Evolutionary conservation across 768 basidiomycete genomes (phyloP).

Genomic region (Suillus brevipes): DNA sequence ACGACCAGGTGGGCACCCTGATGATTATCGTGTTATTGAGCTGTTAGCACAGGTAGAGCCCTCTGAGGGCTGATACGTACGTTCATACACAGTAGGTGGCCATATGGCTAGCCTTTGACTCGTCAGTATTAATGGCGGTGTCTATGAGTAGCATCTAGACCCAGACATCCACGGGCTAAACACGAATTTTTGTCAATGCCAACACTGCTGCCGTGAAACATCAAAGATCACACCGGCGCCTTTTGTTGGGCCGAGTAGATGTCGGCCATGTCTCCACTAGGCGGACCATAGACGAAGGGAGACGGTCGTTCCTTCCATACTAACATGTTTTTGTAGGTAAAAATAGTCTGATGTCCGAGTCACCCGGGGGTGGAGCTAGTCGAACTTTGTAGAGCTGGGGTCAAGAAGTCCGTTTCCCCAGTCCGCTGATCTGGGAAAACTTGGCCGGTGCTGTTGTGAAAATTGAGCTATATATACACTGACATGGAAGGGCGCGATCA

Average conservation of each 20-base stretch:
- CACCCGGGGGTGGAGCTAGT: background rate
- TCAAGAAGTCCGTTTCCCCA: background rate
- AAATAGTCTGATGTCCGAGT: background rate
- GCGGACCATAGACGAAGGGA: background rate
- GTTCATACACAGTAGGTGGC: conserved; percentile 13
- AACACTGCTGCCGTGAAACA: background rate
- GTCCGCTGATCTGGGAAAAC: background rate
- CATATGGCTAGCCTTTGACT: background rate
- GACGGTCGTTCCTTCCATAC: background rate
- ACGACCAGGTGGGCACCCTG: conserved; percentile 48
- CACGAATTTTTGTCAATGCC: background rate
- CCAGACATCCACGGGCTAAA: background rate
- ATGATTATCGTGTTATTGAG: conserved; percentile 41
- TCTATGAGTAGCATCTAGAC: background rate
- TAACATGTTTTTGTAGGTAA: background rate
- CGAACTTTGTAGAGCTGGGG: too few species aligned
- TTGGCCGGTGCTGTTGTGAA: background rate
- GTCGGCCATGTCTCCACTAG: background rate
- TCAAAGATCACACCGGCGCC: background rate
- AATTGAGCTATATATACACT: background rate
- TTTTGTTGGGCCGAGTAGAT: background rate
- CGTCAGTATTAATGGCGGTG: background rate
- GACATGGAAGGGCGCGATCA: background rate
- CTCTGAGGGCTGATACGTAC: conserved; percentile 47
- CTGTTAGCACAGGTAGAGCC: conserved; percentile 46